phyloP scores from a whole-genome alignment of 805 yeast genomes.

The Alloascoidea hylecoeti region DNA sequence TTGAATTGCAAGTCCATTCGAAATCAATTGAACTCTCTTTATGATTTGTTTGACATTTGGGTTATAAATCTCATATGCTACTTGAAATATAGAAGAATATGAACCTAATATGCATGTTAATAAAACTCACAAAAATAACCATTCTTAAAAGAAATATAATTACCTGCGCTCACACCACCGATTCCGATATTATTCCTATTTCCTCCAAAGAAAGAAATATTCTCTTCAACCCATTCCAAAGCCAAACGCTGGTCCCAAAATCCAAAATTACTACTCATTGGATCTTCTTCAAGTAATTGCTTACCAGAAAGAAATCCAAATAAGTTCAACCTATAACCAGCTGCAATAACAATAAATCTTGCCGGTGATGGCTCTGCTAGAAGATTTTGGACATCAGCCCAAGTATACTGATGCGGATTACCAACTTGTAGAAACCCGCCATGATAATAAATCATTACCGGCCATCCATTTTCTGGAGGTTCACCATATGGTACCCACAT shows the following conservation, averaged over 20 bases:
- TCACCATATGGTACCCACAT: constrained; percentile 23
- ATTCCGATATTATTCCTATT: constrained; percentile 22
- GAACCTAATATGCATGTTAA: constrained; percentile 12
- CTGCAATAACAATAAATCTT: constrained; percentile 19
- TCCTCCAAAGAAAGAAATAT: constrained; percentile 28
- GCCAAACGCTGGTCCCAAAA: constrained; percentile 29
- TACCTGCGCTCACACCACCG: constrained; percentile 29
- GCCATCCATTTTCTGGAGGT: constrained; percentile 26
- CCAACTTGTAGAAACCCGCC: constrained; percentile 29
- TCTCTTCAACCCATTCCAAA: constrained; percentile 25
- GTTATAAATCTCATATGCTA: constrained; percentile 26
- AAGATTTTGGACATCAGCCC: constrained; percentile 7
- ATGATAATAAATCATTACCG: constrained; percentile 24
- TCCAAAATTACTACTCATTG: constrained; percentile 19
- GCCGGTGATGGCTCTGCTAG: constrained; percentile 6
- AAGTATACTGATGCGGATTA: constrained; percentile 8
- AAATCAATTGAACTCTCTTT: constrained; percentile 21
- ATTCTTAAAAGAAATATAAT: too few species aligned
- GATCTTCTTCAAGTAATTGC: constrained; percentile 21
- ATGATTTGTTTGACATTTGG: constrained; percentile 24
- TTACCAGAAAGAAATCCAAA: constrained; percentile 25
- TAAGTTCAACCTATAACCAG: constrained; percentile 24
- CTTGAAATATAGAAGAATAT: constrained; percentile 24
- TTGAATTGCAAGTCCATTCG: constrained; percentile 23
- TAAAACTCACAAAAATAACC: too few species aligned